phyloP scores from a whole-genome alignment of 352 stramenopile genomes.

The Aphanomyces euteiches region DNA sequence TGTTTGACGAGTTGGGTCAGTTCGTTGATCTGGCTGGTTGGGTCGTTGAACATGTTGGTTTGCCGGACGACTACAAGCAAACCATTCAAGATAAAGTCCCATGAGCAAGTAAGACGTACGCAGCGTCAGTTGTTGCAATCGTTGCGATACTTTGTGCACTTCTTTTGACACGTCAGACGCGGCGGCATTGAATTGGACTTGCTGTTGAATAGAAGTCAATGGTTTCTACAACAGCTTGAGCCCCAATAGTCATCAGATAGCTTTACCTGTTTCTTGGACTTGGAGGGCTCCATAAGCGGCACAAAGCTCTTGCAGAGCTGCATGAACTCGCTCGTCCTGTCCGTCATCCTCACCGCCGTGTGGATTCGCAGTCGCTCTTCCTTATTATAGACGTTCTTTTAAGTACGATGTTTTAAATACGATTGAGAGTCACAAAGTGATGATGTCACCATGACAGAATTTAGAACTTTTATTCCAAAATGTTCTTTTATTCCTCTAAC shows the following conservation, averaged over 20 bases:
- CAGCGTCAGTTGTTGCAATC: slow-evolving; percentile 74
- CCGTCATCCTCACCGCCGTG: slow-evolving; percentile 11
- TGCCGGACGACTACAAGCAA: slow-evolving; percentile 62
- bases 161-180: slow-evolving; percentile 80
- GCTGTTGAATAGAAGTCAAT: slow-evolving; percentile 57
- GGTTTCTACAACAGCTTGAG: slow-evolving; percentile 38
- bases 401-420: background rate
- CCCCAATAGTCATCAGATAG: background rate
- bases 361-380: background rate
- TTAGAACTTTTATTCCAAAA: no score
- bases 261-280: slow-evolving; percentile 33
- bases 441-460: background rate
- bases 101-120: slow-evolving; percentile 38
- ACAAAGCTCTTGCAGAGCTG: slow-evolving; percentile 57
- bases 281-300: slow-evolving; percentile 36
- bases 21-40: slow-evolving; percentile 78
- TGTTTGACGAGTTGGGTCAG: slow-evolving; percentile 78
- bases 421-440: background rate
- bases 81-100: background rate
- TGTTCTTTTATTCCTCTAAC: no score
- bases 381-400: slow-evolving; percentile 9
- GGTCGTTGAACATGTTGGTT: slow-evolving; percentile 89
- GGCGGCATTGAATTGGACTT: slow-evolving; percentile 73
- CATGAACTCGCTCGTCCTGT: slow-evolving; percentile 67
- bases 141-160: slow-evolving; percentile 72